Conservation (phyloP, 2,329 filamentous ascomycete species). For the Nothomitra cinnamomea region DNA sequence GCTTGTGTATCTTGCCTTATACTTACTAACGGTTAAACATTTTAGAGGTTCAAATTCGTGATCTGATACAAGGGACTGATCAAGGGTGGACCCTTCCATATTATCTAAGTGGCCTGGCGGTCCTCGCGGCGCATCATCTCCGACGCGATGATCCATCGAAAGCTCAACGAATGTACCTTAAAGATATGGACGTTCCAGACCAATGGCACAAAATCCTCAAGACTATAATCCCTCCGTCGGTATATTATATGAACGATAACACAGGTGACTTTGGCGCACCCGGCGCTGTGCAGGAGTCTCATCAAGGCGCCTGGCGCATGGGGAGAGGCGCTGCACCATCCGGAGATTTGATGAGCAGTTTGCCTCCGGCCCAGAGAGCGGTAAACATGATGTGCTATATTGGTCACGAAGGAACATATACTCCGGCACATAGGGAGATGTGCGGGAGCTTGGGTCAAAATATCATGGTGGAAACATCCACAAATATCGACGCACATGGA, state of each 20-base stretch:
- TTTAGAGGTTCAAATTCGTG: not conserved
- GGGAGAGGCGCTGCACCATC: conserved; percentile 49
- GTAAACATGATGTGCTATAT: conserved; percentile 98
- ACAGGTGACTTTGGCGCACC: conserved; percentile 40
- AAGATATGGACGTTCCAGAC: conserved; percentile 86
- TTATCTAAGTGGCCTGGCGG: conserved; percentile 75
- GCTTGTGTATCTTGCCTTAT: not conserved
- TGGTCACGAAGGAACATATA: conserved; percentile 93
- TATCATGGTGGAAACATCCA: conserved; percentile 89
- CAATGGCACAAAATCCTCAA: conserved; percentile 72
- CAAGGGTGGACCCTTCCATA: conserved; percentile 50
- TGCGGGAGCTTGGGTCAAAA: conserved; percentile 92
- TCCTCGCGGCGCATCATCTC: conserved; percentile 69
- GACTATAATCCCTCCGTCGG: conserved; percentile 57
- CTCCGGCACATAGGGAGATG: conserved; percentile 92
- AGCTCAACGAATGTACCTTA: conserved; percentile 79
- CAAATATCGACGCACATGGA: conserved; percentile 40
- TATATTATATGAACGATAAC: conserved; percentile 83
- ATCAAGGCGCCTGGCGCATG: conserved; percentile 25
- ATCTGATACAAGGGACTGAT: not conserved
- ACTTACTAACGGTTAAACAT: not conserved
- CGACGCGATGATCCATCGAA: conserved; percentile 59
- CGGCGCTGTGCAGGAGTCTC: conserved; percentile 32
- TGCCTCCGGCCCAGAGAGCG: conserved; percentile 74
- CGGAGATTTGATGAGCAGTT: conserved; percentile 87